These are phyloP conservation scores for Nadsonia fulvescens DNA, from an alignment of 805 yeast genomes.

Conservation along the genomic window DNA sequence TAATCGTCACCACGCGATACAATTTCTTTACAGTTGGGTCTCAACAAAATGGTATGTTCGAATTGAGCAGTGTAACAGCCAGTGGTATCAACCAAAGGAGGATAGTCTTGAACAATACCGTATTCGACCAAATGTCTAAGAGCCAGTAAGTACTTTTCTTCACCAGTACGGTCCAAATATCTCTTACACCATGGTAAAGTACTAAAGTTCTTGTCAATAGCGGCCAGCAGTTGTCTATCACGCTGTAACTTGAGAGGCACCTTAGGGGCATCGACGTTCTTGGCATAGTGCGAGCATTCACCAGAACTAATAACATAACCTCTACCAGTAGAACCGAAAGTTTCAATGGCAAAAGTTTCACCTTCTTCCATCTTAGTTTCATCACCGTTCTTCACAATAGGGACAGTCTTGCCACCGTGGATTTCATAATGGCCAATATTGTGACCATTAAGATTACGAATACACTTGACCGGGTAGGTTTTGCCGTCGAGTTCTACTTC, in stretches of 20 bases:
- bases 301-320: constrained; percentile 79
- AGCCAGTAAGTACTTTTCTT: constrained; percentile 78
- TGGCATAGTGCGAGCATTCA: constrained; percentile 87
- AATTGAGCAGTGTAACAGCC: constrained; percentile 92
- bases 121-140: constrained; percentile 68
- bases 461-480: constrained; percentile 67
- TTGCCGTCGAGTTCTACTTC: constrained; percentile 85
- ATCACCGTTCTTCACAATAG: constrained; percentile 87
- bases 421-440: constrained; percentile 68
- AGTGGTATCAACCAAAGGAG: constrained; percentile 68
- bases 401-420: constrained; percentile 93
- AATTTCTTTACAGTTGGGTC: constrained; percentile 85
- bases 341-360: constrained; percentile 93
- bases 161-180: constrained; percentile 79
- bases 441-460: constrained; percentile 89
- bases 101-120: constrained; percentile 84
- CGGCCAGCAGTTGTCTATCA: constrained; percentile 49
- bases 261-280: constrained; percentile 29
- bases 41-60: constrained; percentile 84
- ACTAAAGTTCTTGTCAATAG: constrained; percentile 72
- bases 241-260: constrained; percentile 40
- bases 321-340: constrained; percentile 92
- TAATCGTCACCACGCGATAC: constrained; percentile 92
- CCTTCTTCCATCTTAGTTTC: constrained; percentile 98
- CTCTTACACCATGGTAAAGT: constrained; percentile 94